phyloP scores from a whole-genome alignment of 768 basidiomycete species.

The Agrocybe pediades region DNA sequence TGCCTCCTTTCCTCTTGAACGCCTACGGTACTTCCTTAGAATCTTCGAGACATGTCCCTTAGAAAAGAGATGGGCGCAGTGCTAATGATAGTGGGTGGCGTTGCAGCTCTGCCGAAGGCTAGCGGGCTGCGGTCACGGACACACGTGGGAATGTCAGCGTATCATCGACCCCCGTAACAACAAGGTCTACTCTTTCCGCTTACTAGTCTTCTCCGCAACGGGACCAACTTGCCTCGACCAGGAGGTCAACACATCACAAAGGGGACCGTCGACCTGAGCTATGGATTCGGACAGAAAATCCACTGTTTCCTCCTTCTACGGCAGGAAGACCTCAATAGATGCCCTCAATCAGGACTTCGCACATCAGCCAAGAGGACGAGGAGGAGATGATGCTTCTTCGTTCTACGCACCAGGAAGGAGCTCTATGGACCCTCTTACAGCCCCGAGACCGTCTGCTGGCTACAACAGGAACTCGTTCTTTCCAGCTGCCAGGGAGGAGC shows the following conservation, averaged over 20 bases:
- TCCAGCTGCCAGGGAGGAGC: constrained; percentile 70
- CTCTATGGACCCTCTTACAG: constrained; percentile 51
- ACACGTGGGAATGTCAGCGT: neutral
- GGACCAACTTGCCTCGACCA: constrained; percentile 2
- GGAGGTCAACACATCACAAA: neutral
- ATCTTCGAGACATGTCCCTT: no score
- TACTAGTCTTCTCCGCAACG: neutral
- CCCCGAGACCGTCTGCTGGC: constrained; percentile 53
- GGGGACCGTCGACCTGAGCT: constrained; percentile 4
- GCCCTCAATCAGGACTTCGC: constrained; percentile 48
- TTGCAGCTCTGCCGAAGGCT: neutral
- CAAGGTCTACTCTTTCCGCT: constrained; percentile 5
- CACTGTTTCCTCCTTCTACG: constrained; percentile 79
- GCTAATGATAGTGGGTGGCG: neutral
- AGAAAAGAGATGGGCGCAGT: no score
- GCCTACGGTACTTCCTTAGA: no score
- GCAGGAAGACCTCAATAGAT: constrained; percentile 61
- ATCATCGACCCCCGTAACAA: neutral
- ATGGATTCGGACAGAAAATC: constrained; percentile 85
- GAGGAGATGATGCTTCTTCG: constrained; percentile 69
- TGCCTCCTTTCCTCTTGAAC: no score
- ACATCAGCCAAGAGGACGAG: constrained; percentile 24
- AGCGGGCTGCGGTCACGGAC: neutral
- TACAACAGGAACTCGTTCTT: constrained; percentile 76
- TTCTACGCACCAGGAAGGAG: constrained; percentile 57